Conservation (phyloP, 495 filamentous ascomycete species). For the Podospora pseudoanserina region DNA sequence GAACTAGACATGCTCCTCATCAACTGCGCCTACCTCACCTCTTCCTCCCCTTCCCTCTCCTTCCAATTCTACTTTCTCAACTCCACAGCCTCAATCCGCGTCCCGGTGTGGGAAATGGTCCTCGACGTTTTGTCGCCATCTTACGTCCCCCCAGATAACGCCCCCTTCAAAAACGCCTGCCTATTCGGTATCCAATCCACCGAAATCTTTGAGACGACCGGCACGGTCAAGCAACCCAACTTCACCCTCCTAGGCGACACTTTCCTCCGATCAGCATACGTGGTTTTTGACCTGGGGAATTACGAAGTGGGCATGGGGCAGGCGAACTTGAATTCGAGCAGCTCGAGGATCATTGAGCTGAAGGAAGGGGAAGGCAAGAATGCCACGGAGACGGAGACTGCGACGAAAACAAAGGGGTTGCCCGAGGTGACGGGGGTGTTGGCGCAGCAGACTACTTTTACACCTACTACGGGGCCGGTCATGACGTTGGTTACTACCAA, state of each 20-base stretch:
- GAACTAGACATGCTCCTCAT: slow-evolving; percentile 44
- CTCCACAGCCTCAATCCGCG: slow-evolving; percentile 55
- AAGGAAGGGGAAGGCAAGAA: background rate
- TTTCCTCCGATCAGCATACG: slow-evolving; percentile 87
- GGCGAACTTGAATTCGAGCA: slow-evolving; percentile 69
- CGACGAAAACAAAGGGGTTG: slow-evolving; percentile 18
- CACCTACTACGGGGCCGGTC: slow-evolving; percentile 12
- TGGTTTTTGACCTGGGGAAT: slow-evolving; percentile 85
- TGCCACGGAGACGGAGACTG: no score
- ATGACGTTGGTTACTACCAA: background rate
- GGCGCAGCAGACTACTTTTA: slow-evolving; percentile 26
- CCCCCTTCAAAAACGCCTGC: slow-evolving; percentile 37
- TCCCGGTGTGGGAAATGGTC: slow-evolving; percentile 72
- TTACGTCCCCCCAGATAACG: slow-evolving; percentile 17
- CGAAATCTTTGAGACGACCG: slow-evolving; percentile 21
- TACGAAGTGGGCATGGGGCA: slow-evolving; percentile 83
- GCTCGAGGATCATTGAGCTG: slow-evolving; percentile 47
- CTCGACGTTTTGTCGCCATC: slow-evolving; percentile 47
- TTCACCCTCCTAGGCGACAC: slow-evolving; percentile 69
- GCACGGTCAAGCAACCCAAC: slow-evolving; percentile 13
- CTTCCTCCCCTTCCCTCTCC: slow-evolving; percentile 30
- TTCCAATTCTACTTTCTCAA: slow-evolving; percentile 50
- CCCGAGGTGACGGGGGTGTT: slow-evolving; percentile 39
- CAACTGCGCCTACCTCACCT: slow-evolving; percentile 46
- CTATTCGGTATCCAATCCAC: slow-evolving; percentile 43